These are phyloP conservation scores for Centella asiatica DNA, from an alignment of 129 eudicot genomes.

Conservation along the genomic window DNA sequence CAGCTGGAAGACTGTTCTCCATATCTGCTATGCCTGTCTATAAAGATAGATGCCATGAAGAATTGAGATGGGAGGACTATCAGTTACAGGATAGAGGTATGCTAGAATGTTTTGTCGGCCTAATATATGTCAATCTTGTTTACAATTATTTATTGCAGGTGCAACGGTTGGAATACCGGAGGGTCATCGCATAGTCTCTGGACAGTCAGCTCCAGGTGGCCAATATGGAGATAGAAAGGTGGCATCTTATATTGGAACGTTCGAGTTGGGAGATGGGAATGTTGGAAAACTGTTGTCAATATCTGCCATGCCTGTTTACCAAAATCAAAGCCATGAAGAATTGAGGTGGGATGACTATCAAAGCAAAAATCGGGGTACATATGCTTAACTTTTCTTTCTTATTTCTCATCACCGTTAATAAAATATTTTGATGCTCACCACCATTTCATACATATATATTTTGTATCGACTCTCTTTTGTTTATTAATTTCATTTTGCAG, in stretches of 20 bases:
- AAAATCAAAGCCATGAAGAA: slow-evolving; percentile 16
- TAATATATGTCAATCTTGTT: too few species aligned
- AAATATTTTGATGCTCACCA: not conserved
- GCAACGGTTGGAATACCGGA: not conserved
- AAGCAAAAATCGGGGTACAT: slow-evolving; percentile 14
- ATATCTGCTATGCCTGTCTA: slow-evolving; percentile 30
- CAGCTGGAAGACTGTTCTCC: slow-evolving; percentile 15
- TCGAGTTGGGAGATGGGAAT: not conserved
- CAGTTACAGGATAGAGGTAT: slow-evolving; percentile 12
- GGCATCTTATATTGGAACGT: not conserved
- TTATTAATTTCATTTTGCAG: not conserved
- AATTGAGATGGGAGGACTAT: slow-evolving; percentile 41
- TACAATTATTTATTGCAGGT: not conserved
- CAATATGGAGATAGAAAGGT: slow-evolving; percentile 3
- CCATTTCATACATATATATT: too few species aligned
- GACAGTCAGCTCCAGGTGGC: not conserved
- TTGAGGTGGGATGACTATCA: slow-evolving; percentile 16
- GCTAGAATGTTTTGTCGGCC: not conserved
- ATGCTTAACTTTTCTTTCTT: not conserved
- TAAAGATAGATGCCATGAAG: slow-evolving; percentile 41
- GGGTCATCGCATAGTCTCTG: not conserved
- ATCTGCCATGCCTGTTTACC: slow-evolving; percentile 12
- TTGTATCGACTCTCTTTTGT: not conserved
- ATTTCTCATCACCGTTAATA: not conserved
- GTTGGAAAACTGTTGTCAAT: not conserved